A percentile compares a stretch with the other conserved stretches of the same genome.
Conservation (phyloP, 305 asterid genomes). For the Solanum hybrid region DNA sequence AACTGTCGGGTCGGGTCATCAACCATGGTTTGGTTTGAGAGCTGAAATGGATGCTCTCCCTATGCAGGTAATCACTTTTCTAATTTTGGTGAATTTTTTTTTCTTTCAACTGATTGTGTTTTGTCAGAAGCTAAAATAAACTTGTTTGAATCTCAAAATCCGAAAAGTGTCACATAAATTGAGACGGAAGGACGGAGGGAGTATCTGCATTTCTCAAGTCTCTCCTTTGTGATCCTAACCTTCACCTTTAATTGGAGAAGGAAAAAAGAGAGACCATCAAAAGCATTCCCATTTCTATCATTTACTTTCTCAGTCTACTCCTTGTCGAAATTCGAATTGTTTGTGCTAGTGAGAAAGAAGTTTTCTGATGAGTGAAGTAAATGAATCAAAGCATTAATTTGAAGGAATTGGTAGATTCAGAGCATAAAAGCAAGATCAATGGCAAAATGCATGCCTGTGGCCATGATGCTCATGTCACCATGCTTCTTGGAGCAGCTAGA, state of each 20-base stretch:
- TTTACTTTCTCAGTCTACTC: neutral
- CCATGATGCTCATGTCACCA: slow-evolving; percentile 83
- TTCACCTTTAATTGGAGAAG: neutral
- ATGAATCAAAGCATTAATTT: neutral
- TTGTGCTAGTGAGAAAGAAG: neutral
- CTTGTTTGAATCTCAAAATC: no score
- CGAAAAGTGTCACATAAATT: no score
- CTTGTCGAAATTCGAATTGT: neutral
- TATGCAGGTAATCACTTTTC: slow-evolving; percentile 38
- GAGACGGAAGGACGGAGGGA: no score
- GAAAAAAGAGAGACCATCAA: neutral
- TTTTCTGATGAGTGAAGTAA: neutral
- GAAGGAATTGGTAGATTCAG: slow-evolving; percentile 86
- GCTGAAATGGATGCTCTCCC: slow-evolving; percentile 99
- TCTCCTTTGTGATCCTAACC: neutral
- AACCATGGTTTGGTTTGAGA: slow-evolving; percentile 64
- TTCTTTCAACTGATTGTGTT: neutral
- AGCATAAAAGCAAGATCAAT: slow-evolving; percentile 68
- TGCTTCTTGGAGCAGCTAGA: slow-evolving; percentile 92
- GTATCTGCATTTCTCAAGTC: neutral
- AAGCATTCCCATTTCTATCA: neutral
- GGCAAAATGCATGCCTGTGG: slow-evolving; percentile 97
- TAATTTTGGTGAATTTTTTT: neutral
- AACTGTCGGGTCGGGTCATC: slow-evolving; percentile 60
- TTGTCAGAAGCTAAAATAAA: neutral